phyloP scores from a whole-genome alignment of 2,329 filamentous ascomycete genomes.

The Aspergillus fructus region DNA sequence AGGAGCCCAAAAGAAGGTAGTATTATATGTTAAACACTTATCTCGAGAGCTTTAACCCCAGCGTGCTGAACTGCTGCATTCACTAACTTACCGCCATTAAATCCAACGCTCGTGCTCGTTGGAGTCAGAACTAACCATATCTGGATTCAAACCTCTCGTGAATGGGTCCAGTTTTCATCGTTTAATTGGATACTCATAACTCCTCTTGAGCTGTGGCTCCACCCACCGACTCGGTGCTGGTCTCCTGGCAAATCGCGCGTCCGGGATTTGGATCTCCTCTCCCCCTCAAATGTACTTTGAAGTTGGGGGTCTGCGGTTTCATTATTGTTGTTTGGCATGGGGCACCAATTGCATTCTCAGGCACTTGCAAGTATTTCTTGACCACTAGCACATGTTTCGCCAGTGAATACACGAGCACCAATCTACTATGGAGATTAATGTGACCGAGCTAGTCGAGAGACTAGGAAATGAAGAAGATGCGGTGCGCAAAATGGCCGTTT shows the following conservation, averaged over 20 bases:
- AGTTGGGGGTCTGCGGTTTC: neutral
- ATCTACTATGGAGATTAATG: constrained; percentile 52
- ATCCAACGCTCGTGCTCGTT: neutral
- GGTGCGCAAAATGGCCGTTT: constrained; percentile 96
- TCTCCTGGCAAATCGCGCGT: neutral
- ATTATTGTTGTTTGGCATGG: neutral
- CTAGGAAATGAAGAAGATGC: constrained; percentile 73
- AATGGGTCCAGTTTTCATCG: neutral
- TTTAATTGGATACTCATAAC: neutral
- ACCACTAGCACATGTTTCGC: neutral
- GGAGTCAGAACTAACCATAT: neutral
- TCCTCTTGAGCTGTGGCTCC: neutral
- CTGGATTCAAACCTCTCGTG: neutral
- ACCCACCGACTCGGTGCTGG: neutral
- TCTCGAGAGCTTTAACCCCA: too few relatives aligned
- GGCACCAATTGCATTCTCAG: neutral
- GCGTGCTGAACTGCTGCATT: too few relatives aligned
- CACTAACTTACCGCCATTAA: neutral
- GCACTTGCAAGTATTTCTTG: neutral
- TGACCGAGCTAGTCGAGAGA: constrained; percentile 59
- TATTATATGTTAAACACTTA: neutral
- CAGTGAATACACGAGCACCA: neutral
- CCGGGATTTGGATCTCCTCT: neutral
- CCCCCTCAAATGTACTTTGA: neutral
- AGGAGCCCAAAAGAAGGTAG: neutral